These are phyloP conservation scores for Diaporthe citrichinensis DNA, from an alignment of 2,329 filamentous ascomycete genomes.

Conservation along the genomic window DNA sequence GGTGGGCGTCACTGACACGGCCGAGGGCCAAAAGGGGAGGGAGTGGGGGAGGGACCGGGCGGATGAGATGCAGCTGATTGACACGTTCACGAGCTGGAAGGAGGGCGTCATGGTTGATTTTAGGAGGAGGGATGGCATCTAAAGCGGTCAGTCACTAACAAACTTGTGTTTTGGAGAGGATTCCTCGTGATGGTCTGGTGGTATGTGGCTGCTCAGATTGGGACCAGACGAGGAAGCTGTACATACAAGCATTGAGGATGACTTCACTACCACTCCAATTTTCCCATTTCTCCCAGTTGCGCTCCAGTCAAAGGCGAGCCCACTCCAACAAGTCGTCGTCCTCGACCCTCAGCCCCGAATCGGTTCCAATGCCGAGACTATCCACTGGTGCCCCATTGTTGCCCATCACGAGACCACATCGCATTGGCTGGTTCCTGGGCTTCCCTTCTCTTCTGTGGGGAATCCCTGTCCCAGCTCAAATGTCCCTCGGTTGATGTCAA, in stretches of 20 bases:
- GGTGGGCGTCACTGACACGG: conserved; percentile 63
- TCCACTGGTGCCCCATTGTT: background rate
- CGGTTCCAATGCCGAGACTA: conserved; percentile 26
- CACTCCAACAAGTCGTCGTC: background rate
- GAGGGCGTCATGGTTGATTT: conserved; percentile 80
- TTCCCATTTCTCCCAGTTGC: background rate
- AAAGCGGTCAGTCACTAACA: background rate
- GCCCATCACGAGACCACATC: conserved; percentile 9
- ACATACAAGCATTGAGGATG: background rate
- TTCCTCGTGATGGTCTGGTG: background rate
- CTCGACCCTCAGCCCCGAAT: background rate
- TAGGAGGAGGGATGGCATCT: conserved; percentile 49
- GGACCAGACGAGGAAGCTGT: background rate
- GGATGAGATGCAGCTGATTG: conserved; percentile 77
- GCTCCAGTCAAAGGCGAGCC: conserved; percentile 29
- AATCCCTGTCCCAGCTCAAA: conserved; percentile 28
- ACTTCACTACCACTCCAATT: background rate
- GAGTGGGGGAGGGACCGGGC: conserved; percentile 69
- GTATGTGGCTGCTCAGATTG: background rate
- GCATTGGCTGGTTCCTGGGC: conserved; percentile 7
- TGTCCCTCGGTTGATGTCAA: background rate
- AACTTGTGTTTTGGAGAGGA: background rate
- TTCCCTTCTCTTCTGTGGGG: background rate
- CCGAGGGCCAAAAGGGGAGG: conserved; percentile 63
- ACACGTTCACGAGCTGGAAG: conserved; percentile 82